Conservation (phyloP, 1,139 yeast species). For the Blastobotrys raffinosifermentans region DNA sequence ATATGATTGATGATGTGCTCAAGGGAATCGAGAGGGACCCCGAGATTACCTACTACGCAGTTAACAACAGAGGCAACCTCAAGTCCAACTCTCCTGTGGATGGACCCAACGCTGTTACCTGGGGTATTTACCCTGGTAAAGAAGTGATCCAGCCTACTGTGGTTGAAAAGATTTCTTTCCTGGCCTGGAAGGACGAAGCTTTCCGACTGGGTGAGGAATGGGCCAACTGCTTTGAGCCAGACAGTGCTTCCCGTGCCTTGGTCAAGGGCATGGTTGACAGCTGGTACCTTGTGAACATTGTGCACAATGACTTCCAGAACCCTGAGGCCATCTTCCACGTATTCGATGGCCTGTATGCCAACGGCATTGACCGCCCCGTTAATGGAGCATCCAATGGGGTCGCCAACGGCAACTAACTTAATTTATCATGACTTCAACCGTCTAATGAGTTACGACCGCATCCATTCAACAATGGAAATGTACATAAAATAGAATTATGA, state of each 20-base stretch:
- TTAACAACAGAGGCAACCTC: conserved; percentile 56
- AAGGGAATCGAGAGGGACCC: conserved; percentile 43
- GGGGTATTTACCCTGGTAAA: conserved; percentile 95
- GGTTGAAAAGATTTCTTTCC: conserved; percentile 80
- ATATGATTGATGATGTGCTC: conserved; percentile 40
- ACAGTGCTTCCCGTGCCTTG: conserved; percentile 34
- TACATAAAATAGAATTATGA: not conserved
- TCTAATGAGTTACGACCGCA: conserved; percentile 5
- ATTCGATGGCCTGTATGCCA: conserved; percentile 22
- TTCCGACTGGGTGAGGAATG: conserved; percentile 79
- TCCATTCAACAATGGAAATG: conserved; percentile 6
- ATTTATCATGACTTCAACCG: conserved; percentile 11
- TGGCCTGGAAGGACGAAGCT: conserved; percentile 97
- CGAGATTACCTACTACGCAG: conserved; percentile 73
- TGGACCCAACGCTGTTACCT: conserved; percentile 90
- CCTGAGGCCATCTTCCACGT: conserved; percentile 32
- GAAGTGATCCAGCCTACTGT: conserved; percentile 89
- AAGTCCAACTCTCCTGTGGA: conserved; percentile 62
- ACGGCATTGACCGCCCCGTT: not conserved
- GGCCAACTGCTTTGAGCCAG: conserved; percentile 45
- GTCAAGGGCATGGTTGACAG: conserved; percentile 48
- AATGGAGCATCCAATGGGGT: not conserved
- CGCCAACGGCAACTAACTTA: not conserved
- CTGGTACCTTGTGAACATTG: conserved; percentile 78
- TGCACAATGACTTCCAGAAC: conserved; percentile 67